These are phyloP conservation scores for Rhizophagus clarus DNA, from an alignment of 192 early-diverging fungal species.

Conservation along the genomic window DNA sequence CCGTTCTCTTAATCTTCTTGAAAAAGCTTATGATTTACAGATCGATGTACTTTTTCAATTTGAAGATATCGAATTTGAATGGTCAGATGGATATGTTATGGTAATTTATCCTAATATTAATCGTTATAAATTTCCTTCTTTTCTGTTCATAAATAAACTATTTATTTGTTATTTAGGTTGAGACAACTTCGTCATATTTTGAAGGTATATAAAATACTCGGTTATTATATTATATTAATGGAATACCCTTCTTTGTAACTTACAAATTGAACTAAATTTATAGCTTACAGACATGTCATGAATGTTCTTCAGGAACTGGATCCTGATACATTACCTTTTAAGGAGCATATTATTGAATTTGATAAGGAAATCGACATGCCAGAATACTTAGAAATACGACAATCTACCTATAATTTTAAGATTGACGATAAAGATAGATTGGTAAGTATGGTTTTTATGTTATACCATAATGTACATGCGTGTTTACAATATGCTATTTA, in stretches of 20 bases:
- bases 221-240: background rate
- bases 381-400: constrained; percentile 33
- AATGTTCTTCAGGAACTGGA: constrained; percentile 46
- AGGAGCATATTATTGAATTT: constrained; percentile 43
- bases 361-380: constrained; percentile 42
- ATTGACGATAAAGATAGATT: too few relatives aligned
- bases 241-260: background rate
- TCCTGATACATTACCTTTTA: constrained; percentile 44
- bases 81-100: constrained; percentile 17
- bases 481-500: background rate
- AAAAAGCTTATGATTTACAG: constrained; percentile 36
- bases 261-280: background rate
- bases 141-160: background rate
- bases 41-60: constrained; percentile 41
- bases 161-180: constrained; percentile 32
- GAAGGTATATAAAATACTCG: constrained; percentile 35
- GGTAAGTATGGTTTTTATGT: background rate
- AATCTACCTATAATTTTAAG: constrained; percentile 24
- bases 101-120: background rate
- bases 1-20: constrained; percentile 37
- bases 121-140: background rate
- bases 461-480: background rate
- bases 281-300: constrained; percentile 55
- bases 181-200: constrained; percentile 45
- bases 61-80: constrained; percentile 31